Base-by-base conservation (phyloP, 2,329 filamentous ascomycete species). In the Fusarium virguliforme region DNA sequence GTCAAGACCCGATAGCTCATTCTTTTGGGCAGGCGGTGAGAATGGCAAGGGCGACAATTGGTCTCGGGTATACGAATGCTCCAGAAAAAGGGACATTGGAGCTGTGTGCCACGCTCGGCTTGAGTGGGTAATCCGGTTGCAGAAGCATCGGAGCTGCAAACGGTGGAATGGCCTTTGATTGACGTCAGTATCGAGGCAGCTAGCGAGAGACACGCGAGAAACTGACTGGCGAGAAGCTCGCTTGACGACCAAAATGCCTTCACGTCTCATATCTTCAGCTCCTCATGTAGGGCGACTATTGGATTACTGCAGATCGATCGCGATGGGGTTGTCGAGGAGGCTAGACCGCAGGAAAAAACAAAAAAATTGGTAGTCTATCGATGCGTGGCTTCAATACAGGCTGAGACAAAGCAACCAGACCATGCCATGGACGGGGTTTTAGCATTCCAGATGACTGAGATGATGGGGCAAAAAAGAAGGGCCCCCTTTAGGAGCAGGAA, bases 381-480 rank as follows among this genome's bases (percentile, higher is more conserved):
- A 48, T 48, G 43, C 9, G 43, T 48, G 43, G 43, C 43, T 48
- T 48, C 43, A 48, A 48, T 48, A 48, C 15, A 30, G 43, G 43
- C 43, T 48, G 43, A 48, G 43, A 48, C 43, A 48, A 48, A 48
- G 43, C 28, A 48, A 48, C 43, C 9, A 30, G 43, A 30, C 43
- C 43, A 48, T 48, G 43, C 43, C 43, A 48, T 48, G 43, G 43
- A 30, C 43, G 43, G 18, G 43, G 28, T 48, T n/a, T 1, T 15
- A 48, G 43, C 43, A 48, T 48, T 48, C 43, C 43, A 30, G 43
- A 48, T 48, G 43, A 48, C 43, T 30, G 26, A 48, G 43, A 48
- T 30, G 43, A 48, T 48, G 43, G 43, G 43, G 43, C 43, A 48
- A 48, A 48, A 48, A 48, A 48, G 43, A 30, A 48, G 43, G 43